Evolutionary conservation across 2,329 filamentous ascomycete species (phyloP).

Genomic region (Atkinsonella texensis): DNA sequence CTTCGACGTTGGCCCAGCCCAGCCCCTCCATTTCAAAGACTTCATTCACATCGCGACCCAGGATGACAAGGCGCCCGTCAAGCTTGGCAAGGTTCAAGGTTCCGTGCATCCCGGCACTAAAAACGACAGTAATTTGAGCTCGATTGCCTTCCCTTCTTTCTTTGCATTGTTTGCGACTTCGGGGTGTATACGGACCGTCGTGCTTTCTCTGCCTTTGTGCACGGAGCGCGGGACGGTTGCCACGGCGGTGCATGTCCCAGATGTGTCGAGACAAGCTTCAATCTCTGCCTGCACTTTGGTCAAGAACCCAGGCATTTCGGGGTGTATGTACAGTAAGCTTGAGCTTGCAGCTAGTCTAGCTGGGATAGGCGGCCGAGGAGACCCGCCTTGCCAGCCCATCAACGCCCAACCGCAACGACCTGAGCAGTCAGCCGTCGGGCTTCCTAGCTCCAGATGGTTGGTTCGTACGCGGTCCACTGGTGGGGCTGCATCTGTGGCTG

Average conservation of each 20-base stretch:
- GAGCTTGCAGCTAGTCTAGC: background rate
- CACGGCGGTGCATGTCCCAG: background rate
- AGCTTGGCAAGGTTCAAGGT: background rate
- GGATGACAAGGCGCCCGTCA: background rate
- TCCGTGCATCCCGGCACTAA: background rate
- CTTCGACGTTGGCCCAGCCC: constrained; percentile 20
- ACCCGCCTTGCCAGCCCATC: constrained; percentile 5
- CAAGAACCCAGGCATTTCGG: too few species aligned
- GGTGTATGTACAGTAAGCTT: too few species aligned
- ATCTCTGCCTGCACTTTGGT: too few species aligned
- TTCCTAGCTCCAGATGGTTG: too few species aligned
- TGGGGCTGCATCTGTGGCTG: too few species aligned
- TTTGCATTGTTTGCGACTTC: too few species aligned
- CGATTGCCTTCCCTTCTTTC: too few species aligned
- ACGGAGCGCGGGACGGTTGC: too few species aligned
- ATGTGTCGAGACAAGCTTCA: too few species aligned
- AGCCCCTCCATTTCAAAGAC: constrained; percentile 15
- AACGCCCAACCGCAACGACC: background rate
- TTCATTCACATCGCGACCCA: background rate
- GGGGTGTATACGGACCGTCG: background rate
- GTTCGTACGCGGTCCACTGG: too few species aligned
- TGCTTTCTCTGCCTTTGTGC: background rate
- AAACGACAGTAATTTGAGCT: too few species aligned
- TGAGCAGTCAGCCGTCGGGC: too few species aligned
- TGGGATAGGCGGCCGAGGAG: background rate